A percentile compares a stretch with the other conserved stretches of the same genome.
Evolutionary conservation across 1,284 basidiomycete species (phyloP).

Genomic region (Cryptococcus sp.): DNA sequence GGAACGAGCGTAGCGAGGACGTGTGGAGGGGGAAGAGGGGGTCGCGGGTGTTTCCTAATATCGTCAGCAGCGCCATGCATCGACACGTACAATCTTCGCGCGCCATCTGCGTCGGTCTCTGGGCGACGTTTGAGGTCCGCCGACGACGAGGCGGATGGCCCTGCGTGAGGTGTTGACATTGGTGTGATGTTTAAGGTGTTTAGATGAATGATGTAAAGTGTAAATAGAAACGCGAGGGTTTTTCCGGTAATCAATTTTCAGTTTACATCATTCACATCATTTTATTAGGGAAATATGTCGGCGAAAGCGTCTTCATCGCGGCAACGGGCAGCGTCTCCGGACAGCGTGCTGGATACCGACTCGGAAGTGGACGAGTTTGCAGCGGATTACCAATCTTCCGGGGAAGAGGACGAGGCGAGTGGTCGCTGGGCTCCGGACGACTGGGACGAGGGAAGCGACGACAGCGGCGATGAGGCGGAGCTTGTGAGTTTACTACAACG

Average conservation of each 20-base stretch:
- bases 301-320: constrained; percentile 1
- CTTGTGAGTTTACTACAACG: constrained; percentile 42
- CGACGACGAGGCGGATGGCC: constrained; percentile 18
- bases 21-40: constrained; percentile 52
- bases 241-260: no score
- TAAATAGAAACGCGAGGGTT: no score
- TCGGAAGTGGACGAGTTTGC: constrained; percentile 51
- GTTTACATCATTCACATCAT: no score
- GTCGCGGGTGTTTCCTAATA: constrained; percentile 38
- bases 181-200: constrained; percentile 2
- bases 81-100: constrained; percentile 19
- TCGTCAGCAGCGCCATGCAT: no score
- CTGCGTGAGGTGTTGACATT: constrained; percentile 21
- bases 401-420: constrained; percentile 54
- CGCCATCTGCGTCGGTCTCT: constrained; percentile 18
- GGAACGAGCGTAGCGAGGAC: constrained; percentile 57
- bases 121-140: constrained; percentile 18
- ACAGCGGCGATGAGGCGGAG: constrained; percentile 29
- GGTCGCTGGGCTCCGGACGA: constrained; percentile 48
- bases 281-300: no score
- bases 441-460: constrained; percentile 34
- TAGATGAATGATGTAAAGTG: background rate
- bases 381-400: constrained; percentile 37
- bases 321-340: constrained; percentile 13
- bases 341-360: constrained; percentile 42